phyloP scores from a whole-genome alignment of 2,329 filamentous ascomycete species.

The Phaeosphaeria sp. region DNA sequence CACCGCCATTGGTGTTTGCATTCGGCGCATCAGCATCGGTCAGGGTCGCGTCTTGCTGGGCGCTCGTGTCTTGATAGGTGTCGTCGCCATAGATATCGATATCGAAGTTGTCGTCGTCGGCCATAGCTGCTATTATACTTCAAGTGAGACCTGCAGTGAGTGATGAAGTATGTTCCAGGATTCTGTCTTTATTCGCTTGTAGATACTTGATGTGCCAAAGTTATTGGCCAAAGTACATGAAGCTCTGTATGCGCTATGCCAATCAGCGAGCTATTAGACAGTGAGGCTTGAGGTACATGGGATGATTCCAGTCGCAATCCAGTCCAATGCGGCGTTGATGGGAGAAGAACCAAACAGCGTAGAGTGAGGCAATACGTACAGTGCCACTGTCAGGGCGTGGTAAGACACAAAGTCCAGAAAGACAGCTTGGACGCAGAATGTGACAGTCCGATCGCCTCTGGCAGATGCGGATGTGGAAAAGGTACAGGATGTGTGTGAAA shows the following conservation, averaged over 20 bases:
- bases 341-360: conserved; percentile 26
- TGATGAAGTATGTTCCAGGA: conserved; percentile 30
- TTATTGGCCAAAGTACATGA: conserved; percentile 48
- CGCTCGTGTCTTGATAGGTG: conserved; percentile 38
- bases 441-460: conserved; percentile 48
- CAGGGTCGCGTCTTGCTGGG: conserved; percentile 32
- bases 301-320: conserved; percentile 17
- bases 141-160: conserved; percentile 33
- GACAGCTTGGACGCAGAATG: conserved; percentile 41
- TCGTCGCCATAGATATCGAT: conserved; percentile 75
- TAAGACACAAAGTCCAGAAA: conserved; percentile 38
- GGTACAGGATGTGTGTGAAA: conserved; percentile 44
- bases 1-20: conserved; percentile 41
- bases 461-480: conserved; percentile 47
- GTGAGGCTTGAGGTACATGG: conserved; percentile 12
- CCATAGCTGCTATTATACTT: conserved; percentile 45
- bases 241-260: conserved; percentile 41
- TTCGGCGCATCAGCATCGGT: conserved; percentile 29
- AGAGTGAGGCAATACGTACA: conserved; percentile 51
- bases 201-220: conserved; percentile 46
- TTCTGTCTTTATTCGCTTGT: conserved; percentile 47
- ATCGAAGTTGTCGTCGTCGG: conserved; percentile 73
- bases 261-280: conserved; percentile 46
- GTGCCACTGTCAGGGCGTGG: conserved; percentile 40
- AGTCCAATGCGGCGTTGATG: conserved; percentile 14